Percentiles rank a stretch among this genome's conserved stretches.
Conservation (phyloP, 2,329 filamentous ascomycete species). For the Fusarium haematococcum region DNA sequence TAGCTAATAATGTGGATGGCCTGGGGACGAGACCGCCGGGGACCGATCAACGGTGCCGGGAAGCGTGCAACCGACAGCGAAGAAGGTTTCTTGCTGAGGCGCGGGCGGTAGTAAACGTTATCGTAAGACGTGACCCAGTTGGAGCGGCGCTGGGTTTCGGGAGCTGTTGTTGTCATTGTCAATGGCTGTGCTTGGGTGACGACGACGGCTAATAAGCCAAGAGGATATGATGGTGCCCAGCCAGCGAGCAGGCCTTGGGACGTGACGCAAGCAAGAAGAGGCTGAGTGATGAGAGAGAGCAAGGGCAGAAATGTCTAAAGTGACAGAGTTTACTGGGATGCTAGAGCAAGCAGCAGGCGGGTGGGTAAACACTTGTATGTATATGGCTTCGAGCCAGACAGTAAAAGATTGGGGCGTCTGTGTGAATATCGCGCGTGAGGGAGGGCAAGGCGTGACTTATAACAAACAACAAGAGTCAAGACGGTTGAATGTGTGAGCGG, state of each 20-base stretch:
- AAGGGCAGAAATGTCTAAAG: background rate
- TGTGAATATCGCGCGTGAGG: constrained; percentile 12
- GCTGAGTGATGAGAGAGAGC: constrained; percentile 9
- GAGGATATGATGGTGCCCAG: constrained; percentile 34
- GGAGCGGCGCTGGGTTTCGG: constrained; percentile 36
- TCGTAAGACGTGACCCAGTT: constrained; percentile 43
- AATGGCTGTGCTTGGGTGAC: constrained; percentile 35
- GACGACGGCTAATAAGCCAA: constrained; percentile 40
- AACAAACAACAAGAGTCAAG: constrained; percentile 13
- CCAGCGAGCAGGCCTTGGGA: constrained; percentile 30
- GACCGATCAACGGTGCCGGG: constrained; percentile 54
- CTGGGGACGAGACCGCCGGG: constrained; percentile 54
- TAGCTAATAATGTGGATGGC: constrained; percentile 58
- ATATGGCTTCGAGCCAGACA: background rate
- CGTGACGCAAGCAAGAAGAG: background rate
- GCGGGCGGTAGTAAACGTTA: constrained; percentile 45
- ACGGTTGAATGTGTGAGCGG: constrained; percentile 22
- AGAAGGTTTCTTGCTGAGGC: constrained; percentile 40
- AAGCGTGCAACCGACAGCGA: constrained; percentile 39
- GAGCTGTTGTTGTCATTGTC: constrained; percentile 41
- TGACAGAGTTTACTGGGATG: background rate
- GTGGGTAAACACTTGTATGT: background rate
- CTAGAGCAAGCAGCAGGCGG: background rate
- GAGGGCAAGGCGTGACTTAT: constrained; percentile 30
- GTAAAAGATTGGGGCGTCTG: constrained; percentile 5